Evolutionary conservation across 306 rosid species (phyloP).

Genomic region (Hippophae gyantsensis): DNA sequence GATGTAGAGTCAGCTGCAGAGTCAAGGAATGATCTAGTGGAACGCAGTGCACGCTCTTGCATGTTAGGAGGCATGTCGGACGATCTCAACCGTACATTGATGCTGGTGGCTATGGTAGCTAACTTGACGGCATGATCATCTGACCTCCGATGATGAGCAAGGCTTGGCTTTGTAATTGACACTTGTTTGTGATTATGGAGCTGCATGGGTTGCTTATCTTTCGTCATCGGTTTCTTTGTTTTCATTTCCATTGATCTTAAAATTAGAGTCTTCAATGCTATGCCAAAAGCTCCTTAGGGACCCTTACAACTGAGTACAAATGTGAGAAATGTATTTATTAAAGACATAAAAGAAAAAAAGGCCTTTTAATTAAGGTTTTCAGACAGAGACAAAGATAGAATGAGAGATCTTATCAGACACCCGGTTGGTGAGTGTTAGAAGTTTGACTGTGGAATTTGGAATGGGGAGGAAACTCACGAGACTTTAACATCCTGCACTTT

Average conservation of each 20-base stretch:
- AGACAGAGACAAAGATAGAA: not conserved
- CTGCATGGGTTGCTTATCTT: slow-evolving; percentile 16
- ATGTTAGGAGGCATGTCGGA: slow-evolving; percentile 55
- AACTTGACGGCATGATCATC: slow-evolving; percentile 22
- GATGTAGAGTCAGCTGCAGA: slow-evolving; percentile 1
- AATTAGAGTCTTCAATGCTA: no score
- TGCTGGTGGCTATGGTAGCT: slow-evolving; percentile 46
- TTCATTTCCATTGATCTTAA: no score
- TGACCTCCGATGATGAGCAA: slow-evolving; percentile 6
- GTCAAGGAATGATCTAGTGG: slow-evolving; percentile 34
- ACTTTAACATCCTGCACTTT: no score
- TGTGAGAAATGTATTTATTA: no score
- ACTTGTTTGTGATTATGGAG: not conserved
- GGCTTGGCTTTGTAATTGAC: not conserved
- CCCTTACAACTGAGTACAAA: no score
- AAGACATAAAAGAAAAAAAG: not conserved
- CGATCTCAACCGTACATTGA: slow-evolving; percentile 45
- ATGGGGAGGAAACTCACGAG: not conserved
- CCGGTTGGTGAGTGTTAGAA: not conserved
- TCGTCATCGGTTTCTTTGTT: not conserved
- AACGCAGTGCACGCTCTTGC: slow-evolving; percentile 46
- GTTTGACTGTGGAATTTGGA: not conserved
- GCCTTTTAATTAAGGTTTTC: not conserved
- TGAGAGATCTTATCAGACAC: not conserved
- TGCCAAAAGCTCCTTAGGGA: no score